Conservation (phyloP, 768 basidiomycete genomes). For the Jaapia argillacea region DNA sequence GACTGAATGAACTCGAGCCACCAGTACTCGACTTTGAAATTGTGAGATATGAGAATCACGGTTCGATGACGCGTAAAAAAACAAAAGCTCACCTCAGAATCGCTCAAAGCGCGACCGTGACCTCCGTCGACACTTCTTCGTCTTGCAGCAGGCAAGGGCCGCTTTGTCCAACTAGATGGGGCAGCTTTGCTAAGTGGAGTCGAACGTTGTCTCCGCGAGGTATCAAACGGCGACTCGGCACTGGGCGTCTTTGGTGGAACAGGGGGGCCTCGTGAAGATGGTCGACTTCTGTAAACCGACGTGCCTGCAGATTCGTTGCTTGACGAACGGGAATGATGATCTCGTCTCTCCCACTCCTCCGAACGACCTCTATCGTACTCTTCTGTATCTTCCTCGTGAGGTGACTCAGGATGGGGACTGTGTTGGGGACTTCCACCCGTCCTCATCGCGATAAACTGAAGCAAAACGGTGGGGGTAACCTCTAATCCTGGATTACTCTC, state of each 20-base stretch:
- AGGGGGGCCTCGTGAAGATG: conserved; percentile 39
- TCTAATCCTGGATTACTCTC: conserved; percentile 50
- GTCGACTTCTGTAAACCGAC: conserved; percentile 35
- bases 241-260: conserved; percentile 45
- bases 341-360: conserved; percentile 15
- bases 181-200: conserved; percentile 48
- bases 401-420: conserved; percentile 3
- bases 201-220: conserved; percentile 57
- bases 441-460: conserved; percentile 47
- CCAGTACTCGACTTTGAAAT: conserved; percentile 2
- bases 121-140: conserved; percentile 70
- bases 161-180: conserved; percentile 71
- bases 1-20: conserved; percentile 30
- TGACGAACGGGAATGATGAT: conserved; percentile 24
- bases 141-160: conserved; percentile 56
- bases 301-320: conserved; percentile 45
- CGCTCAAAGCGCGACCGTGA: conserved; percentile 38
- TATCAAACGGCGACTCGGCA: conserved; percentile 47
- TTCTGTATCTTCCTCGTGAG: conserved; percentile 7
- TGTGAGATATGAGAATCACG: conserved; percentile 5
- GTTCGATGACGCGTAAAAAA: conserved; percentile 2
- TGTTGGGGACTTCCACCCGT: conserved; percentile 8
- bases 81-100: conserved; percentile 52
- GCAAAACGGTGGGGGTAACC: conserved; percentile 57
- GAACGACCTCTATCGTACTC: conserved; percentile 27